Base-by-base conservation (phyloP, 257 asterid species). In the Henckelia pumila region DNA sequence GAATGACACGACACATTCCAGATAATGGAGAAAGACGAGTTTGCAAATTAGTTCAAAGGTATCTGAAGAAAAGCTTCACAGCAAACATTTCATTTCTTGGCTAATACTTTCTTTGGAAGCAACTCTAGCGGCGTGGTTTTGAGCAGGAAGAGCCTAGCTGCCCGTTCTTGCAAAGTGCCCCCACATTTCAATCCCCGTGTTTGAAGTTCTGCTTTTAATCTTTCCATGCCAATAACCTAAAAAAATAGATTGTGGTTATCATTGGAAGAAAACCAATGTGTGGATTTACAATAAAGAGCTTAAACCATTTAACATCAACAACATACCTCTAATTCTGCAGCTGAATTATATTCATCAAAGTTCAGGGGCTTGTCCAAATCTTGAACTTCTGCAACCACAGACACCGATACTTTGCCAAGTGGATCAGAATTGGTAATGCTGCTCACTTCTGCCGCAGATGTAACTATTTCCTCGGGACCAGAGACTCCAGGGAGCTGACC, bases 91-190 rank as follows among this genome's bases (percentile, higher is more conserved):
- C 83, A 90, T 80, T 88, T 93, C 95, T 86, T 93, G 65, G 95
- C 92, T 59, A 93, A 76, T 59, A 83, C 76, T 86, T 88, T 90
- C 88, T 88, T 93, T 3, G 99, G 91, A 62, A 93, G 88, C 94
- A 14, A 88, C 82, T 88, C 96, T 32, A 88, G 52, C 23, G 88
- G 82, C 16, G 83, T 80, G 32, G 82, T 81, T 74, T 84, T 84
- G 64, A 81, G 83, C 64, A 79, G 81, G 68, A 84, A 84, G 53
- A 90, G 95, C 77, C 99, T 83, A 5, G 84, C 81, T 14, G 97
- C 95, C n/a, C 97, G 96, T 67, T 93, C 99, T 77, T 80, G 86
- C 78, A 86, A 68, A 23, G 95, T 90, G 25, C 99, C 96, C 21
- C 92, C 95, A 64, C 95, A 89, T 63, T 89, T 89, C 72, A 93